Evolutionary conservation across 371 early-diverging fungal species (phyloP).

Genomic region (Circinella minor): DNA sequence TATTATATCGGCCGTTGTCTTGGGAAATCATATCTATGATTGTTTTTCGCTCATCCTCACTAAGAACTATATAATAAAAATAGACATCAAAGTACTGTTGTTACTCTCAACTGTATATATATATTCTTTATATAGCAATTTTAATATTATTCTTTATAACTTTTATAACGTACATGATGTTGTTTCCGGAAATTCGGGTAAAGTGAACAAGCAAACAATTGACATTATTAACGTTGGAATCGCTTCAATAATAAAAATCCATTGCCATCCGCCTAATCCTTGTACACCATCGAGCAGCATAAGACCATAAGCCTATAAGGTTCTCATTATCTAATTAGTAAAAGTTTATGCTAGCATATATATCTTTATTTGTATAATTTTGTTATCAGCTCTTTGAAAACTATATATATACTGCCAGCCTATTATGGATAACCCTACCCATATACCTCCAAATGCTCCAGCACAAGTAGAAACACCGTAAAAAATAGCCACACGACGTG

Average conservation of each 20-base stretch:
- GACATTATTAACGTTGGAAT: slow-evolving; percentile 69
- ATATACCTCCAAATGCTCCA: slow-evolving; percentile 65
- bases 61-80: slow-evolving; percentile 43
- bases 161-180: slow-evolving; percentile 47
- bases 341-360: neutral
- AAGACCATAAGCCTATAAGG: slow-evolving; percentile 55
- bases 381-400: neutral
- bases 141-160: neutral
- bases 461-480: slow-evolving; percentile 67
- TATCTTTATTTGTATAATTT: no score
- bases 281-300: slow-evolving; percentile 58
- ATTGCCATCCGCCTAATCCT: slow-evolving; percentile 62
- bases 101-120: no score
- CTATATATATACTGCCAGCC: neutral
- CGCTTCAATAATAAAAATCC: slow-evolving; percentile 80
- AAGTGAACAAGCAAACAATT: slow-evolving; percentile 55
- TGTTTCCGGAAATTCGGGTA: slow-evolving; percentile 76
- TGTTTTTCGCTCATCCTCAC: slow-evolving; percentile 56
- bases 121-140: neutral
- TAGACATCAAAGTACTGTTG: no score
- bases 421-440: slow-evolving; percentile 27
- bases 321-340: neutral
- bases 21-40: slow-evolving; percentile 44
- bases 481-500: slow-evolving; percentile 72
- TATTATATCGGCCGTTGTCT: slow-evolving; percentile 40